These are phyloP conservation scores for Penicillium sp. DNA, from an alignment of 2,329 filamentous ascomycete species.

Conservation along the genomic window DNA sequence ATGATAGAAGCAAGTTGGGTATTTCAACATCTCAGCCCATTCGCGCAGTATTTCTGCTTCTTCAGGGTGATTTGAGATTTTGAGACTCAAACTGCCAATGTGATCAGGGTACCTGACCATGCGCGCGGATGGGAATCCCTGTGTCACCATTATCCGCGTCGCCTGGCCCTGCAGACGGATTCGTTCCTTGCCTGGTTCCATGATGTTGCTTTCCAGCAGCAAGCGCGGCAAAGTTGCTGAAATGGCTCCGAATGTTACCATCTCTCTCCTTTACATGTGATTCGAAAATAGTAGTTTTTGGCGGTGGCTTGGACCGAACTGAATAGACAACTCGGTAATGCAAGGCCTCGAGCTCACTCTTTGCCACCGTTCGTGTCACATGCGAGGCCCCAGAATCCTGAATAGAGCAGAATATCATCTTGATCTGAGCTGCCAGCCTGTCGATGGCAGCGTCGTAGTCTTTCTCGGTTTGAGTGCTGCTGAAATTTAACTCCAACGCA, in stretches of 20 bases:
- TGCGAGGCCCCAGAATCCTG: constrained; percentile 71
- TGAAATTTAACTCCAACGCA: constrained; percentile 31
- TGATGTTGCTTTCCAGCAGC: background rate
- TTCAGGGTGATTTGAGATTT: background rate
- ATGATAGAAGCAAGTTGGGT: background rate
- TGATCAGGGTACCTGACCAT: constrained; percentile 3
- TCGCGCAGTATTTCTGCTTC: background rate
- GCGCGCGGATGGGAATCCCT: constrained; percentile 8
- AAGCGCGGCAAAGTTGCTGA: constrained; percentile 5
- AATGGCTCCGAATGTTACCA: constrained; percentile 12
- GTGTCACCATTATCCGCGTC: background rate
- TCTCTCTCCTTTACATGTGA: constrained; percentile 14
- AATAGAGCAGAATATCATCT: constrained; percentile 59
- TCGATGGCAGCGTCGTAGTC: constrained; percentile 72
- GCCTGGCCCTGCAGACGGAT: background rate
- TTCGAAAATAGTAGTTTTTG: constrained; percentile 48
- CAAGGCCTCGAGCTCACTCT: constrained; percentile 71
- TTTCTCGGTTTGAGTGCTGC: constrained; percentile 37
- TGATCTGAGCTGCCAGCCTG: constrained; percentile 58
- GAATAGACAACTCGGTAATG: constrained; percentile 68
- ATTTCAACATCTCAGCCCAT: background rate
- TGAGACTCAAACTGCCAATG: background rate
- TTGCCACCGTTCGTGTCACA: constrained; percentile 71
- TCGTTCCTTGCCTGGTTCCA: background rate
- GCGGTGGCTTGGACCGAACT: constrained; percentile 62